Evolutionary conservation across 2,329 filamentous ascomycete species (phyloP).

Genomic region (Xylaria sp.): DNA sequence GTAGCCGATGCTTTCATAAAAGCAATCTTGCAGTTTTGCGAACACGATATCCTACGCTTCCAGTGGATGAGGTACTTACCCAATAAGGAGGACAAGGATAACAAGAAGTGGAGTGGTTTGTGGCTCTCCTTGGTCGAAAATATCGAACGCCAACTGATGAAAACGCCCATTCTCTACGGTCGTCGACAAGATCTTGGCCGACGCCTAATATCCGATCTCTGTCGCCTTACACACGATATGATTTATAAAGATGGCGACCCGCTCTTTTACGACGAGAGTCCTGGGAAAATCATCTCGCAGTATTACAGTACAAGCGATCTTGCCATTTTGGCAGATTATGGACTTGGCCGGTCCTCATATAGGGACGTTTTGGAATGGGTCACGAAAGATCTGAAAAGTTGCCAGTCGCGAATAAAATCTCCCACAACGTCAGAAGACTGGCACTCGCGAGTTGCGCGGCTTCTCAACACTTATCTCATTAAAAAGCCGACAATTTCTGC

Average conservation of each 20-base stretch:
- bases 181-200: slow-evolving; percentile 43
- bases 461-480: not conserved
- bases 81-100: slow-evolving; percentile 35
- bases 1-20: slow-evolving; percentile 53
- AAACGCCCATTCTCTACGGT: slow-evolving; percentile 38
- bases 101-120: not conserved
- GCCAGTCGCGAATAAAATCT: slow-evolving; percentile 38
- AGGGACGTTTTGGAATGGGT: slow-evolving; percentile 25
- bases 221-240: slow-evolving; percentile 14
- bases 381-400: slow-evolving; percentile 25
- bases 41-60: no score
- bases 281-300: slow-evolving; percentile 32
- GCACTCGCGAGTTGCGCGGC: no score
- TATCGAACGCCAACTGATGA: slow-evolving; percentile 2
- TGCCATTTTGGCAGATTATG: not conserved
- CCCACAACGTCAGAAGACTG: slow-evolving; percentile 27
- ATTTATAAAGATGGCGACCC: slow-evolving; percentile 41
- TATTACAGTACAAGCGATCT: not conserved
- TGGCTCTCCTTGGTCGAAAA: slow-evolving; percentile 21
- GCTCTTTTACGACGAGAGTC: slow-evolving; percentile 42
- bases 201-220: slow-evolving; percentile 39
- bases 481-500: not conserved
- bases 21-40: no score
- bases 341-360: not conserved
- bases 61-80: slow-evolving; percentile 53